Evolutionary conservation across 345 rosid species (phyloP).

Genomic region (Populus nigra): DNA sequence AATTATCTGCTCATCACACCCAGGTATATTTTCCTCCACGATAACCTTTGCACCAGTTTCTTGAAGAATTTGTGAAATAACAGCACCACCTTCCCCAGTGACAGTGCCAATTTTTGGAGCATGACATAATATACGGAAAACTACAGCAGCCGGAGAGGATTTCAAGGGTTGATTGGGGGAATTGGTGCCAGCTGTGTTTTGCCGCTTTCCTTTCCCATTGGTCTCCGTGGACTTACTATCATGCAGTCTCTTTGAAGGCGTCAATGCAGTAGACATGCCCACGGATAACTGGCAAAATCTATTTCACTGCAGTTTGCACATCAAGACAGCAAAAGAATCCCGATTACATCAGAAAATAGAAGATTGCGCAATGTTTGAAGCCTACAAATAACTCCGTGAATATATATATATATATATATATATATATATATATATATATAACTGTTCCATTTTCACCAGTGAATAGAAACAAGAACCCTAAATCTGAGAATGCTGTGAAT

Average conservation of each 20-base stretch:
- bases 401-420: too few species aligned
- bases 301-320: not conserved
- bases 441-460: too few species aligned
- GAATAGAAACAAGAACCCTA: too few species aligned
- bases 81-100: constrained; percentile 39
- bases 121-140: constrained; percentile 51
- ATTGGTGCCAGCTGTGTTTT: constrained; percentile 33
- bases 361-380: not conserved
- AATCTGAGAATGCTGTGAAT: not conserved
- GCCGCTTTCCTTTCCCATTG: constrained; percentile 50
- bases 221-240: constrained; percentile 37
- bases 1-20: constrained; percentile 61
- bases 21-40: constrained; percentile 51
- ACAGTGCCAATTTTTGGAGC: constrained; percentile 36
- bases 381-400: not conserved
- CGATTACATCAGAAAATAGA: not conserved
- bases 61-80: constrained; percentile 43
- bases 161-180: constrained; percentile 25
- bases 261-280: constrained; percentile 47
- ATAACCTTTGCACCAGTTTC: constrained; percentile 51
- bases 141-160: constrained; percentile 16
- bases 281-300: not conserved
- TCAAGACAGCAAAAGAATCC: not conserved
- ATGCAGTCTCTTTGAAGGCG: constrained; percentile 55
- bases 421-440: too few species aligned